Evolutionary conservation across 331 rosid species (phyloP), one percentile per base, ranked within the genome.

Genomic region (Malus hybrid): DNA sequence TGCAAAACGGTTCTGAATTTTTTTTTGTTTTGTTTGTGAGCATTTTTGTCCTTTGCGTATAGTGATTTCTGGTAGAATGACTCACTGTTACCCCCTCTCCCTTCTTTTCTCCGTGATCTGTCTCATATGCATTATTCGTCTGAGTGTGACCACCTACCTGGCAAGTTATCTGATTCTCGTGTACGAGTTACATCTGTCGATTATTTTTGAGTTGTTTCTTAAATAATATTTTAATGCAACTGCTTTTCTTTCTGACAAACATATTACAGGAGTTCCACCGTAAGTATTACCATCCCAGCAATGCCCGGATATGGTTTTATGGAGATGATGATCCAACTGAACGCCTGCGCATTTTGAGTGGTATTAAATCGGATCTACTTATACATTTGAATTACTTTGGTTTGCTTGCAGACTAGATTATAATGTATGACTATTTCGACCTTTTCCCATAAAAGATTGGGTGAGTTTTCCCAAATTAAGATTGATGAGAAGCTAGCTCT

Each of bases 321-420:
- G 99, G 99, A 86, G 96, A 94, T 81, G 99, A 92, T 82, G 90
- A 92, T 89, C 93, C 97, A 70, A 84, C 57, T 73, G 97, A 94
- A 82, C 97, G 99, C 67, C 88, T 94, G 56, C 91, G 91, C 58
- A 84, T 94, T 70, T 81, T 94, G 55, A 90, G 88, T 72, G 97
- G 99, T 94, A 90, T 68, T 71, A 36, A 28, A 55, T 32, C 29
- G 50, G 22, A 69, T 61, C 73, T 66, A 50, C 67, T 22, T 69
- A 14, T 26, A 60, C 42, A 39, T 70, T 24, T 80, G 29, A 12
- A 63, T 44, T 67, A 34, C 67, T 62, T 56, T 19, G 73, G 65
- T 32, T 73, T 56, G 75, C 55, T 6, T 24, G 24, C 24, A 24
- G 20, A 56, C 75, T 22, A 53, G 32, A 39, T 56, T 36, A 26